These are phyloP conservation scores for Dictyostelium firmibasis DNA, from an alignment of 78 protist genomes.

Conservation along the genomic window DNA sequence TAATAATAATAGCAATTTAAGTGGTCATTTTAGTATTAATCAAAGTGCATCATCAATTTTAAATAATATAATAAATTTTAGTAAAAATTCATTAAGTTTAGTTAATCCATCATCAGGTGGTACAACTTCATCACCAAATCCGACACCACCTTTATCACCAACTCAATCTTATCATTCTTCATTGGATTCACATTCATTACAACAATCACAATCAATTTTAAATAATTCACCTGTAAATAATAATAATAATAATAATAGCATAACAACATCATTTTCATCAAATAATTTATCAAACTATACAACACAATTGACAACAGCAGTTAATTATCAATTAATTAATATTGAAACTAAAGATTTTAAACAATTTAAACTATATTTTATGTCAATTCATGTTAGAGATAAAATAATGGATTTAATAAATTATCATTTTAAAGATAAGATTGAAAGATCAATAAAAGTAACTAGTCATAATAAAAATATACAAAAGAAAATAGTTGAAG, in stretches of 20 bases:
- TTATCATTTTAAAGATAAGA: slow-evolving; percentile 11
- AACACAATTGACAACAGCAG: not conserved
- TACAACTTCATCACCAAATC: not conserved
- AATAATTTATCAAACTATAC: not conserved
- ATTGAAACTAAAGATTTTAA: slow-evolving; percentile 7
- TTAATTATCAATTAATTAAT: slow-evolving; percentile 26
- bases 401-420: slow-evolving; percentile 3
- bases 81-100: not conserved
- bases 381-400: not conserved
- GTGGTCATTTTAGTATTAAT: not conserved
- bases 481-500: slow-evolving; percentile 33
- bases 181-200: not conserved
- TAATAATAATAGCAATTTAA: not conserved
- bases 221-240: not conserved
- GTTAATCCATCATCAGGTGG: not conserved
- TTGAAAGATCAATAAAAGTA: slow-evolving; percentile 6
- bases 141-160: slow-evolving; percentile 8
- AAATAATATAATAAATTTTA: slow-evolving; percentile 12
- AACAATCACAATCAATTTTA: not conserved
- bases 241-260: not conserved
- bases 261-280: not conserved
- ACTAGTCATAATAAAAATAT: not conserved
- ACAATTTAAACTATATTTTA: slow-evolving; percentile 21
- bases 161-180: not conserved
- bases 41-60: not conserved